Evolutionary conservation across 257 asterid genomes (phyloP), one percentile per base, ranked within the genome.

Genomic region (Anisodus acutangulus): DNA sequence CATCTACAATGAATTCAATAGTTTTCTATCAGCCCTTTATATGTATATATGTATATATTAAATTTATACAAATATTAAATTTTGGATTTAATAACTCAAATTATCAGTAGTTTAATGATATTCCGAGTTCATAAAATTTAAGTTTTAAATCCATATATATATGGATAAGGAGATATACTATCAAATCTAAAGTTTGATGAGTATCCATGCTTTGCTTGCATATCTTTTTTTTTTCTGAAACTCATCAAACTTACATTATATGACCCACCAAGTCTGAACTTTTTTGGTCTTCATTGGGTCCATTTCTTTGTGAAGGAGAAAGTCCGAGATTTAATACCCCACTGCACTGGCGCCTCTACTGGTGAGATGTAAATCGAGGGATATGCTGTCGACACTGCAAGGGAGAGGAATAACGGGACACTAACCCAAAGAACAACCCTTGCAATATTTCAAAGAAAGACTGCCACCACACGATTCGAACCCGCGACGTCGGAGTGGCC

Each of bases 1-100:
- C 3, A 37, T 16, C 9, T 69, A 69, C 0, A 0, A 0, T 0
- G 3, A 59, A 59, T 2, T 17, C 0, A 59, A 0, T 68, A 0
- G 39, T 39, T 67, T 68, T 2, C 5, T 3, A 41, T 41, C 45
- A 41, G 45, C 4, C 5, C 5, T 41, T 26, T 26, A 26, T 26
- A 26, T 26, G 31, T 41, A 41, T 41, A 41, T 41, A 41, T 41
- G 43, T 39, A 39, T 39, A n/a, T 41, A 41, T 5, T 3, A 41
- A 41, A 41, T 41, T 3, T 41, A 41, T 41, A 41, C 5, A 41
- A 41, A 41, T 41, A 41, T 41, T 41, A 41, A 41, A 41, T 41
- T 41, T 41, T 41, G 5, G 5, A 41, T 3, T 5, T 4, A 3
- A 5, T 41, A 41, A 54, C 59, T 54, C 17, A 54, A 54, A 12